phyloP scores from a whole-genome alignment of 2,329 filamentous ascomycete species.

The Sclerotinia trifoliorum region DNA sequence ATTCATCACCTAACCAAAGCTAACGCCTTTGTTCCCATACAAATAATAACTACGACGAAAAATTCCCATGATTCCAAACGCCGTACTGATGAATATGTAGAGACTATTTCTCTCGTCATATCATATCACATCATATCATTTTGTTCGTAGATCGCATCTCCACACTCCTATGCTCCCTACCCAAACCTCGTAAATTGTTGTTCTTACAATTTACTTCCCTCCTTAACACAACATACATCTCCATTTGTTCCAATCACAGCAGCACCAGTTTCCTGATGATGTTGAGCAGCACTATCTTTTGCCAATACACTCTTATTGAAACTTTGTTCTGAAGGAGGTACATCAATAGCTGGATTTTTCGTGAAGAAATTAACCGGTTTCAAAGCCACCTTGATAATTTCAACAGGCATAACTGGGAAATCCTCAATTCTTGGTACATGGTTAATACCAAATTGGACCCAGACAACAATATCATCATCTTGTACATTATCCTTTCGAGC shows the following conservation, averaged over 20 bases:
- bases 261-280: conserved; percentile 12
- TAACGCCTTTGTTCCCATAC: background rate
- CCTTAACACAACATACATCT: conserved; percentile 20
- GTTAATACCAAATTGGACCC: conserved; percentile 60
- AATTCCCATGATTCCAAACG: background rate
- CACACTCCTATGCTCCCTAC: too few species aligned
- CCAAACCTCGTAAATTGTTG: background rate
- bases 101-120: background rate
- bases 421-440: conserved; percentile 65
- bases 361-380: conserved; percentile 54
- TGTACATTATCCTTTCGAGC: conserved; percentile 49
- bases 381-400: conserved; percentile 51
- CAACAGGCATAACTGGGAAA: conserved; percentile 67
- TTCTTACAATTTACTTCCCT: conserved; percentile 19
- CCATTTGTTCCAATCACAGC: conserved; percentile 17
- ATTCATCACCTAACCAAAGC: background rate
- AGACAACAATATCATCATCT: conserved; percentile 56
- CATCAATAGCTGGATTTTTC: conserved; percentile 52
- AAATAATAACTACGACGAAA: too few species aligned
- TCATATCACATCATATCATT: background rate
- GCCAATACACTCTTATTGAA: conserved; percentile 42
- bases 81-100: background rate
- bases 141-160: too few species aligned
- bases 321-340: conserved; percentile 48
- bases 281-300: background rate